These are phyloP conservation scores for Sisymbrium altissimum DNA, from an alignment of 345 rosid genomes.

Conservation along the genomic window DNA sequence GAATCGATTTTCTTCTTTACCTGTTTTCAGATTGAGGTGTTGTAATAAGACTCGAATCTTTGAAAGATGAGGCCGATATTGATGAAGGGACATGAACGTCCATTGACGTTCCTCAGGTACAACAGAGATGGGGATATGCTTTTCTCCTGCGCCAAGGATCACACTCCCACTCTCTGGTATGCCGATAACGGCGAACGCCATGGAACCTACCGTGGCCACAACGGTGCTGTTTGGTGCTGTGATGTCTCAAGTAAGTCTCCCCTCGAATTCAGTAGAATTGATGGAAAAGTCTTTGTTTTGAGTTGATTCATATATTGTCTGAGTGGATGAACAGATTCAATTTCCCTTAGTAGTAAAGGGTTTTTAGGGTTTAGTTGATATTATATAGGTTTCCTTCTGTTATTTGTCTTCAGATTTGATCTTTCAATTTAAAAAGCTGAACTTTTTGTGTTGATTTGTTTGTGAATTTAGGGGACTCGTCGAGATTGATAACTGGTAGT, in stretches of 20 bases:
- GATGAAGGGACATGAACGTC: slow-evolving; percentile 99
- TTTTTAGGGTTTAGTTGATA: background rate
- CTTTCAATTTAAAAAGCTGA: background rate
- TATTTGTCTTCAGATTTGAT: background rate
- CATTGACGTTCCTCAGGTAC: slow-evolving; percentile 81
- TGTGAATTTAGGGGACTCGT: slow-evolving; percentile 62
- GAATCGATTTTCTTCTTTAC: background rate
- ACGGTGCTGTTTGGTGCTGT: slow-evolving; percentile 97
- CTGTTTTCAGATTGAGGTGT: background rate
- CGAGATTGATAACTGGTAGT: slow-evolving; percentile 72
- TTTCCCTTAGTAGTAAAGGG: background rate
- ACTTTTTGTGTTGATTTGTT: background rate
- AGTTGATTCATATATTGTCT: background rate
- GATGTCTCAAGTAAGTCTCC: slow-evolving; percentile 64
- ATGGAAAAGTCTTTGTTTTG: background rate
- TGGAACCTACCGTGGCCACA: slow-evolving; percentile 97
- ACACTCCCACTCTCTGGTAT: slow-evolving; percentile 91
- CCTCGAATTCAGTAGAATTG: background rate
- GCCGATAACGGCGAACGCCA: slow-evolving; percentile 95
- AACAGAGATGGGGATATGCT: slow-evolving; percentile 91
- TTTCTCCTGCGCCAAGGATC: slow-evolving; percentile 96
- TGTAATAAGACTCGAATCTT: background rate
- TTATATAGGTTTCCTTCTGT: background rate
- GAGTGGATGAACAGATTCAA: background rate
- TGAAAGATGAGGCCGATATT: slow-evolving; percentile 78